Evolutionary conservation across 179 eudicot genomes (phyloP).

Genomic region (Dionaea muscipula): DNA sequence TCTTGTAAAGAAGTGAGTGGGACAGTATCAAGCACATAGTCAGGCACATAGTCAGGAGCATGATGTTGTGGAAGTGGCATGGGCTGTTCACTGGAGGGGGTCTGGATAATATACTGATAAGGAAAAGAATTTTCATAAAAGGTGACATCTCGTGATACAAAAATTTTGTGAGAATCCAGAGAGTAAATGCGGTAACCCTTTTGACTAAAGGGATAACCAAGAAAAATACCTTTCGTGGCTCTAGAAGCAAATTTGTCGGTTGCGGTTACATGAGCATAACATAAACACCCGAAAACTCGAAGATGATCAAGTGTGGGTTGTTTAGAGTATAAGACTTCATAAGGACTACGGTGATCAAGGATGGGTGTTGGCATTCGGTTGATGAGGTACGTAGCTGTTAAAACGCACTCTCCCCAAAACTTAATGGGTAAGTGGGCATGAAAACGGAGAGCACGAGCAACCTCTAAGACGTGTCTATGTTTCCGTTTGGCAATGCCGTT

Average conservation of each 20-base stretch:
- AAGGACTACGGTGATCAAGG: neutral
- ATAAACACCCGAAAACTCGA: neutral
- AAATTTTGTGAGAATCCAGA: neutral
- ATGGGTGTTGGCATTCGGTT: neutral
- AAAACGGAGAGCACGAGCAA: neutral
- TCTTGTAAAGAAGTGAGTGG: too few species aligned
- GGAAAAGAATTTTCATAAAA: neutral
- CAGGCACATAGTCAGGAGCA: too few species aligned
- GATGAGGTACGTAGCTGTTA: neutral
- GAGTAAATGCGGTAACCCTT: neutral
- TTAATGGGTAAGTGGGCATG: neutral
- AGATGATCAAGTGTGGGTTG: neutral
- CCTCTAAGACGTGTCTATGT: neutral
- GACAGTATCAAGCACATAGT: too few species aligned
- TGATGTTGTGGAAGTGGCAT: too few species aligned
- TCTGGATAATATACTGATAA: too few species aligned
- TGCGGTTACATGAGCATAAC: neutral
- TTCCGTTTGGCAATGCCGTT: neutral
- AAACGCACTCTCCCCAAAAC: neutral
- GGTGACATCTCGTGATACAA: neutral
- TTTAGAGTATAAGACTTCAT: neutral
- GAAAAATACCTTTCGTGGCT: neutral
- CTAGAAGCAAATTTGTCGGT: neutral
- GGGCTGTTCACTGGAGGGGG: too few species aligned
- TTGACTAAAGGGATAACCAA: neutral